Evolutionary conservation across 441 rosid species (phyloP), one percentile per base, ranked within the genome.

Genomic region (Arabidopsis hybrid): DNA sequence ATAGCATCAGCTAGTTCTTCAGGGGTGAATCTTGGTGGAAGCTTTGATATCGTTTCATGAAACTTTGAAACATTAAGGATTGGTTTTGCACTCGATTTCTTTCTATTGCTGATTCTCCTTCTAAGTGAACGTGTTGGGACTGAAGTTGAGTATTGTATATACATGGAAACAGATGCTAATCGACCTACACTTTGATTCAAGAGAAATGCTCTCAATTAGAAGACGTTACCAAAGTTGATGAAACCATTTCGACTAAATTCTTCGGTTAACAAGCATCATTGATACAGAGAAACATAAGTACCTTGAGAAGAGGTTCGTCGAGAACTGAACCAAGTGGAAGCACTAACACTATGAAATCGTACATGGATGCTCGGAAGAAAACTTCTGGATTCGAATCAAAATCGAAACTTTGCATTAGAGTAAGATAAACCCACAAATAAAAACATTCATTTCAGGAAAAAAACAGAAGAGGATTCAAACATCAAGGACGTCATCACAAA

Each of bases 21-120:
- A 56, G 85, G 84, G 7, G 83, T 80, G 73, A 94, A 92, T 63
- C 97, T 87, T 8, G 93, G 88, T 0, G 87, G 89, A 64, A 94
- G 91, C 17, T 75, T 73, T 13, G 90, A 83, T 13, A 94, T 26
- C 4, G 86, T 80, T 43, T 66, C 73, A 53, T 78, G 85, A 73
- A 88, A 89, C 32, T 74, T 83, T 9, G 81, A 66, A 80, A 87
- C 81, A 12, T 94, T 81, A 11, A 94, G 88, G 34, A 82, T 61
- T 5, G 94, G 91, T 72, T 82, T 86, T 34, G 57, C 70, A 21
- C 35, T 65, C 6, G 87, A 76, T 81, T 86, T 80, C 68, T 69
- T 56, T 79, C 95, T 83, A 78, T 87, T 90, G 78, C 81, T 87
- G 52, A 47, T 80, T 64, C 99, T 87, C 46, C 84, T 89, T 67